A percentile compares a stretch with the other conserved stretches of the same genome.
These are phyloP conservation scores for Prunus fruticosa DNA, from an alignment of 306 rosid species.

Conservation along the genomic window DNA sequence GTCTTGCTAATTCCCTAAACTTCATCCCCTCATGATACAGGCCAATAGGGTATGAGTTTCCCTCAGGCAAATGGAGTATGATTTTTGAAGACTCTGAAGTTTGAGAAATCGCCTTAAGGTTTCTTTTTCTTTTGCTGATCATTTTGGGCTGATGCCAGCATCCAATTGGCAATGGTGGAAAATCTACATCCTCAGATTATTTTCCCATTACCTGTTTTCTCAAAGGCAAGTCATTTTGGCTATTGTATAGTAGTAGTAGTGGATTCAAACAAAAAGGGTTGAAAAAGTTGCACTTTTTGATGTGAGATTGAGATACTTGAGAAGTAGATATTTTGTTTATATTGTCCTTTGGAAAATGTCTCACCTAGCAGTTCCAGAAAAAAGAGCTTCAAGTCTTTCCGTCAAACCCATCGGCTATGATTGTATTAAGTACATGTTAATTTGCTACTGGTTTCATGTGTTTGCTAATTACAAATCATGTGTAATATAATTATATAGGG, in stretches of 20 bases:
- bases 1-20: background rate
- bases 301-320: background rate
- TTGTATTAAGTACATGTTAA: too few species aligned
- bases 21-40: slow-evolving; percentile 10
- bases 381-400: too few species aligned
- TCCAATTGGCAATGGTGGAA: slow-evolving; percentile 11
- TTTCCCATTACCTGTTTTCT: slow-evolving; percentile 17
- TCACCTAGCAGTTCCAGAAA: too few species aligned
- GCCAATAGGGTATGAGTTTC: background rate
- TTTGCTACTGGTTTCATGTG: too few species aligned
- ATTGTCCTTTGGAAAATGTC: too few species aligned
- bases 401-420: too few species aligned
- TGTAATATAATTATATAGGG: background rate
- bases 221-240: slow-evolving; percentile 19
- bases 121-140: slow-evolving; percentile 7
- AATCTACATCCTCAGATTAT: slow-evolving; percentile 4
- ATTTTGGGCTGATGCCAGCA: slow-evolving; percentile 1
- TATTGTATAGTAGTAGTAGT: background rate
- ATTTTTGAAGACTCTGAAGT: slow-evolving; percentile 12
- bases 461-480: too few species aligned
- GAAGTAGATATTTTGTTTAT: background rate
- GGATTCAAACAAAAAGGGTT: background rate
- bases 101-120: background rate
- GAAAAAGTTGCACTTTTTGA: background rate
- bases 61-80: slow-evolving; percentile 8